Base-by-base conservation (phyloP, 225 moss, liverwort and hornwort species). In the Neckera pumila region DNA sequence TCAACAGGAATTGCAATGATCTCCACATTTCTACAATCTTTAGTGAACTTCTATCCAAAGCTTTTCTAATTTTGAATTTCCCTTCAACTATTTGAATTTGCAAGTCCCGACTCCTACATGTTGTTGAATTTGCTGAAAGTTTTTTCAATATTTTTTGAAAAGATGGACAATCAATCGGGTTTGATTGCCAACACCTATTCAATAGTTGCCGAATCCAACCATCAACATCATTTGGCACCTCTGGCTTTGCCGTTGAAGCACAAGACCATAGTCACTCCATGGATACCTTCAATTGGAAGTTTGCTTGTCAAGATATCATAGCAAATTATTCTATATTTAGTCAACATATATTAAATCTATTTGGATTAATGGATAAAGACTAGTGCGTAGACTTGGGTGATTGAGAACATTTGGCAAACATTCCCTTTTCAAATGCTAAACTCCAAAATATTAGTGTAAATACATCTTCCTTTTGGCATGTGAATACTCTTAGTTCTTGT, bases 111-210 rank as follows among this genome's bases (percentile, higher is more conserved):
- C 14, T 4, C 8, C 54, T 34, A 56, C 56, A 78, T 25, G 3
- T 7, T 56, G 4, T 1, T 18, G 40, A 80, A 40, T 59, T 56
- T 56, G 10, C 5, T n/a, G 0, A 0, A 25, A 78, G 77, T 25
- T 56, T 78, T 78, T 56, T 14, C 56, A 78, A 78, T 36, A 77
- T 56, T n/a, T 56, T 10, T 54, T n/a, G 15, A n/a, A 5, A 76
- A 76, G 36, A 5, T 53, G 36, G 76, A 14, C 22, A 23, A 2
- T 23, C 15, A 56, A 0, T 0, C 0, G 6, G 56, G 0, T n/a
- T 56, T 4, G 56, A 26, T 15, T 56, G 9, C 54, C 54, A 77
- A 36, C 23, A 77, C 3, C 54, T 77, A 14, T 12, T 10, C 23
- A 77, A 25, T 16, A 77, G 3, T 25, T 16, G 6, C 1, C 0